Evolutionary conservation across 495 filamentous ascomycete genomes (phyloP), one percentile per base, ranked within the genome.

Genomic region (Aspergillus sparsus): DNA sequence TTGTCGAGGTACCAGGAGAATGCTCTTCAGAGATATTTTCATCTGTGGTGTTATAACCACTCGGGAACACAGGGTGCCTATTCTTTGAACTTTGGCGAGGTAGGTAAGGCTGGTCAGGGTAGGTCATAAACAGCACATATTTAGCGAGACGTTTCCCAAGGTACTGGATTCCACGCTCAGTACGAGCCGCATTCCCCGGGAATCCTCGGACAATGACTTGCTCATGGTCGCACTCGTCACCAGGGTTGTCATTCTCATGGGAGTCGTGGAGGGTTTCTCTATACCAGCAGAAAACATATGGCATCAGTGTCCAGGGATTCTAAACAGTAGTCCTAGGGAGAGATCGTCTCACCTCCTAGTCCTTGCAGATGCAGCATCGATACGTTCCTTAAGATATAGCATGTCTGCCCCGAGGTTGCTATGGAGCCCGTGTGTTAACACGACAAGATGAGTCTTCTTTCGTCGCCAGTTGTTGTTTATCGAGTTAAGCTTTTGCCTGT

Each of bases 371-470:
- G 90, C 85, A 35, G 87, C 85, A 72, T 98, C 95, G 54, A 98
- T 97, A 65, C 91, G 93, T 71, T 98, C 94, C 68, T 98, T 98
- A 65, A 98, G 72, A 70, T 89, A 98, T 32, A 98, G 78, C 95
- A 98, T 96, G 75, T 98, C 94, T 42, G 91, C 86, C 2, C 95
- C 92, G n/a, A 97, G 81, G 74, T 98, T 98, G 74, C 93, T 95
- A 71, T 98, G 94, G 61, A 98, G 73, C 1, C 94, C 94, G 78
- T 98, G 94, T 0, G 94, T 98, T 55, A 98, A 69, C 7, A 98
- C 81, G 8, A 98, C 94, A 58, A 98, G 77, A 67, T 98, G 94
- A 0, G 98, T 77, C 64, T 86, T 92, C 75, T 90, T 93, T 65
- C 67, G 75, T 45, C 8, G 12, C 57, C 41, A 46, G 12, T 55